A percentile compares a stretch with the other conserved stretches of the same genome.
These are phyloP conservation scores for Przewalskia tangutica DNA, from an alignment of 257 asterid genomes.

Conservation along the genomic window DNA sequence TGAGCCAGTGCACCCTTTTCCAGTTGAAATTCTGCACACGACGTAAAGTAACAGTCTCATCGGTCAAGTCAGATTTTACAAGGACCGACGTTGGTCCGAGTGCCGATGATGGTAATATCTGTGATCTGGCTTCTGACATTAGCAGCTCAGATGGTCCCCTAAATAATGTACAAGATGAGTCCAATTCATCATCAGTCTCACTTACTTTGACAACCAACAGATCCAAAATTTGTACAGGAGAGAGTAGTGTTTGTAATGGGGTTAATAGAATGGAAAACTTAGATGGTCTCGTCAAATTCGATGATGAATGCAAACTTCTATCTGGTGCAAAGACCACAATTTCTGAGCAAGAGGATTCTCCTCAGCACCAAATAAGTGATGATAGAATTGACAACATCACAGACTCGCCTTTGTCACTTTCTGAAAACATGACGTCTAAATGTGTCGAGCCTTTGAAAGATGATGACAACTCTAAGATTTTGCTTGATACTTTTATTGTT, in stretches of 20 bases:
- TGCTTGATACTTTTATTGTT: constrained; percentile 60
- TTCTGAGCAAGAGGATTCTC: constrained; percentile 8
- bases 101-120: constrained; percentile 4
- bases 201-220: constrained; percentile 8
- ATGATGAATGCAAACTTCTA: background rate
- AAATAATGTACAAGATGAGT: constrained; percentile 10
- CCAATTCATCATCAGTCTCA: background rate
- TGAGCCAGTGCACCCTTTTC: constrained; percentile 70
- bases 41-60: constrained; percentile 29
- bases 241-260: constrained; percentile 6
- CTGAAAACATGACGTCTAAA: constrained; percentile 19
- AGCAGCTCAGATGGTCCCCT: constrained; percentile 18
- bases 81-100: constrained; percentile 10
- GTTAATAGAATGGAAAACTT: constrained; percentile 11
- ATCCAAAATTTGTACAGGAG: background rate
- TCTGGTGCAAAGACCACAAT: constrained; percentile 9
- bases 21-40: constrained; percentile 57
- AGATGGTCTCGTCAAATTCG: constrained; percentile 16
- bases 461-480: constrained; percentile 25
- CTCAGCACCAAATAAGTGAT: constrained; percentile 11
- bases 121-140: constrained; percentile 5
- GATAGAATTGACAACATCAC: constrained; percentile 15
- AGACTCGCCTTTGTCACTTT: constrained; percentile 14
- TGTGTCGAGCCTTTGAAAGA: constrained; percentile 22
- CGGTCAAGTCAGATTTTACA: constrained; percentile 11